phyloP scores from a whole-genome alignment of 2,329 filamentous ascomycete genomes.

The Ophiostoma piceae region DNA sequence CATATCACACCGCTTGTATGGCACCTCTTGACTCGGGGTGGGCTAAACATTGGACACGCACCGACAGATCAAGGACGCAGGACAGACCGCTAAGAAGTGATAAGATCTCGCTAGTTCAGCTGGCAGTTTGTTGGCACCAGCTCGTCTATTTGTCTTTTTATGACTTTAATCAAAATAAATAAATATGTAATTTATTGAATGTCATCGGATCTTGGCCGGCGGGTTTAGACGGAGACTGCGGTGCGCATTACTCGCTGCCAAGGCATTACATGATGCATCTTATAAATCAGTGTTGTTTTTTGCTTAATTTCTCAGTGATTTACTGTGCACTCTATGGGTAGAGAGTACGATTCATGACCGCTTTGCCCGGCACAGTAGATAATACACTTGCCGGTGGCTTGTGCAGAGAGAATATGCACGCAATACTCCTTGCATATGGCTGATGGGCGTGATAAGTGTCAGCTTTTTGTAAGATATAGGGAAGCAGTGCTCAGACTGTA shows the following conservation, averaged over 20 bases:
- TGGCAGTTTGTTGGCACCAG: background rate
- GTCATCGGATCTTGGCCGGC: background rate
- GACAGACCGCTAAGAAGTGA: slow-evolving; percentile 1
- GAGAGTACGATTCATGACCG: too few relatives aligned
- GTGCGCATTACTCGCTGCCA: background rate
- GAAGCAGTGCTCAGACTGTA: too few relatives aligned
- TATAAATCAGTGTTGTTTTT: background rate
- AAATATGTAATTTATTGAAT: too few relatives aligned
- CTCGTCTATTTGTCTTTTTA: too few relatives aligned
- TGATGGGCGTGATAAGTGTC: background rate
- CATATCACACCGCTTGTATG: background rate
- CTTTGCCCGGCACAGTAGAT: background rate
- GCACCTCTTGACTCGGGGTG: background rate
- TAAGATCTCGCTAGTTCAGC: background rate
- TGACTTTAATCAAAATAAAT: too few relatives aligned
- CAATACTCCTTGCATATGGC: background rate
- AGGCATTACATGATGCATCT: background rate
- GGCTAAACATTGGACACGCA: background rate
- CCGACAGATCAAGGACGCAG: too few relatives aligned
- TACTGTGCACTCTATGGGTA: too few relatives aligned
- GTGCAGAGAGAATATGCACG: background rate
- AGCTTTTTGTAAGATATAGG: too few relatives aligned
- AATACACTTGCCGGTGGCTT: background rate
- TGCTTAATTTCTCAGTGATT: too few relatives aligned
- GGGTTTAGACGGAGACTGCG: background rate